Evolutionary conservation across 345 rosid genomes (phyloP).

Genomic region (Ceriops zippeliana): DNA sequence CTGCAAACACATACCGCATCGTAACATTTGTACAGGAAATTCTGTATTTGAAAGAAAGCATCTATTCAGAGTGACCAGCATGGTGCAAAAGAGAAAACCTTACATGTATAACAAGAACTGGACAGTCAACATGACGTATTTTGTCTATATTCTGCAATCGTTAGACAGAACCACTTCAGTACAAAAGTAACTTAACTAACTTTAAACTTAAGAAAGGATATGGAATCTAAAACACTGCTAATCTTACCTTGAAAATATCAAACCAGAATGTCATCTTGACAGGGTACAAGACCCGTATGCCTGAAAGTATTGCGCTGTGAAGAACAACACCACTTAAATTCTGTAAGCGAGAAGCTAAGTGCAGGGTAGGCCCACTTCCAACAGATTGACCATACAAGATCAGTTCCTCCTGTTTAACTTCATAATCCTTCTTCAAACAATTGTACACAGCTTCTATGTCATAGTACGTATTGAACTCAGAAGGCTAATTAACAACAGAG

Average conservation of each 20-base stretch:
- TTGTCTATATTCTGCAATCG: slow-evolving; percentile 89
- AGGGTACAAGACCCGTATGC: slow-evolving; percentile 86
- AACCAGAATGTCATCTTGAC: slow-evolving; percentile 96
- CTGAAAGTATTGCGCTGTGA: slow-evolving; percentile 95
- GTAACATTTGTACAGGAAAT: too few species aligned
- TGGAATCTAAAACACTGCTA: not conserved
- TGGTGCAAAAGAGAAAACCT: slow-evolving; percentile 24
- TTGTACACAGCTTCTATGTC: slow-evolving; percentile 89
- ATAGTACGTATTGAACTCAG: slow-evolving; percentile 86
- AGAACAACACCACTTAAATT: slow-evolving; percentile 82
- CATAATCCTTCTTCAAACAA: slow-evolving; percentile 73
- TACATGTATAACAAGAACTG: slow-evolving; percentile 96
- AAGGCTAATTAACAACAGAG: slow-evolving; percentile 48
- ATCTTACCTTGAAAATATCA: slow-evolving; percentile 77
- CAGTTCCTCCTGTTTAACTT: slow-evolving; percentile 69
- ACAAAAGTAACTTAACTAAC: not conserved
- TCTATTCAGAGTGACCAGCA: not conserved
- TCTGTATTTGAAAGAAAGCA: not conserved
- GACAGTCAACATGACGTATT: slow-evolving; percentile 79
- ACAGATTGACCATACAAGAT: slow-evolving; percentile 94
- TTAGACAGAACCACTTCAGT: slow-evolving; percentile 15
- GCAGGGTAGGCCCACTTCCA: slow-evolving; percentile 94
- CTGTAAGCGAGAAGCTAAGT: slow-evolving; percentile 67
- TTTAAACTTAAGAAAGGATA: slow-evolving; percentile 4
- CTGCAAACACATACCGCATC: too few species aligned